These are phyloP conservation scores for Eucalyptus melliodora DNA, from an alignment of 345 rosid species.

Conservation along the genomic window DNA sequence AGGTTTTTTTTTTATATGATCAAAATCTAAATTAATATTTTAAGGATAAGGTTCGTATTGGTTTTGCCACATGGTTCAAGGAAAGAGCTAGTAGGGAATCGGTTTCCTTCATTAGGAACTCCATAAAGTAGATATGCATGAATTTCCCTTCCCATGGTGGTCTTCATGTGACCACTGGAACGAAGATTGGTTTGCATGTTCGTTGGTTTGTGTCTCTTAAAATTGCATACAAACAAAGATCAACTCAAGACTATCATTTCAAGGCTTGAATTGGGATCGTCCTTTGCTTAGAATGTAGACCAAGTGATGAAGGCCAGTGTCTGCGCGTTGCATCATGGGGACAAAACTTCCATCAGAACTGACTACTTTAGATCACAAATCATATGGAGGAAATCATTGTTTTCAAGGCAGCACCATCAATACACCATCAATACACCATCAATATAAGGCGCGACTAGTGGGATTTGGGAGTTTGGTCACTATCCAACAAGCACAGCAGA, in stretches of 20 bases:
- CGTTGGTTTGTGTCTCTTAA: background rate
- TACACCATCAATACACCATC: no score
- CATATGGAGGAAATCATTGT: no score
- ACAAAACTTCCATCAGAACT: no score
- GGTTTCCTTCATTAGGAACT: no score
- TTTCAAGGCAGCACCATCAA: no score
- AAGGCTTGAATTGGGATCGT: no score
- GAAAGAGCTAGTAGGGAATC: background rate
- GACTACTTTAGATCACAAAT: no score
- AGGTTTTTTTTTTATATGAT: background rate
- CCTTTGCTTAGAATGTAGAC: no score
- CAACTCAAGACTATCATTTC: background rate
- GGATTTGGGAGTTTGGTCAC: background rate
- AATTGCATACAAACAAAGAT: background rate
- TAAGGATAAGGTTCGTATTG: background rate
- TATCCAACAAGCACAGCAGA: background rate
- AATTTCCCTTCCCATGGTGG: background rate
- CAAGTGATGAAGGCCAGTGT: no score
- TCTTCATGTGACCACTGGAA: background rate
- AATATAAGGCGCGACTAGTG: background rate
- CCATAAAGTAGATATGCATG: background rate
- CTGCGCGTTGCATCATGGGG: no score
- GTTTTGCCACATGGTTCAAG: background rate
- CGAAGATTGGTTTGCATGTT: background rate
- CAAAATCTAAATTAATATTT: background rate